Evolutionary conservation across 73 alveolate species (phyloP).

Genomic region (Tetrahymena elliotti): DNA sequence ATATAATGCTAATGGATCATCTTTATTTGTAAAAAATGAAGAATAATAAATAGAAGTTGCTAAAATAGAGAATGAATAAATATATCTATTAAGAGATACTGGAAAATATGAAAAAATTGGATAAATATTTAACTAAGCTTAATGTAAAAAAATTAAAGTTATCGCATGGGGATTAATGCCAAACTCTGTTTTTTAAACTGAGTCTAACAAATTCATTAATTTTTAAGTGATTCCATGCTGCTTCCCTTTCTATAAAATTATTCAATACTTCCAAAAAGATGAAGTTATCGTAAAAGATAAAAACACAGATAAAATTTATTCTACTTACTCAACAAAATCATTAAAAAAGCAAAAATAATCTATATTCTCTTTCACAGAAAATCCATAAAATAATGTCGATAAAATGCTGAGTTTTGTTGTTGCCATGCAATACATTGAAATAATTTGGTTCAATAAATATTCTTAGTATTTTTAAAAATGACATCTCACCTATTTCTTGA

Average conservation of each 20-base stretch:
- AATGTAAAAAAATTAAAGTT: background rate
- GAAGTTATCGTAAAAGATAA: background rate
- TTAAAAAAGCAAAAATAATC: background rate
- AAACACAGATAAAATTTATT: background rate
- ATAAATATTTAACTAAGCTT: background rate
- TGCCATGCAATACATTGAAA: background rate
- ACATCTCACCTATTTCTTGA: background rate
- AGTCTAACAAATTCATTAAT: background rate
- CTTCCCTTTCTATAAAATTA: background rate
- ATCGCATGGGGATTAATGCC: background rate
- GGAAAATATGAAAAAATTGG: background rate
- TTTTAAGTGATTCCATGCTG: background rate
- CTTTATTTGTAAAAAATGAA: background rate
- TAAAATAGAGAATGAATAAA: background rate
- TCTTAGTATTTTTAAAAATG: background rate
- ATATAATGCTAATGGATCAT: background rate
- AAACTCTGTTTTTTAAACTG: background rate
- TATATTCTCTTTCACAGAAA: background rate
- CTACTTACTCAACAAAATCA: background rate
- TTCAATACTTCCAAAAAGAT: background rate
- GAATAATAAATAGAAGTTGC: background rate
- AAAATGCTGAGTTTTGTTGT: background rate
- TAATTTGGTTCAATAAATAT: background rate
- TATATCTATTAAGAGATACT: background rate
- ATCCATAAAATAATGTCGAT: background rate